Evolutionary conservation across 352 stramenopile species (phyloP).

Genomic region (Globisporangium lucens): DNA sequence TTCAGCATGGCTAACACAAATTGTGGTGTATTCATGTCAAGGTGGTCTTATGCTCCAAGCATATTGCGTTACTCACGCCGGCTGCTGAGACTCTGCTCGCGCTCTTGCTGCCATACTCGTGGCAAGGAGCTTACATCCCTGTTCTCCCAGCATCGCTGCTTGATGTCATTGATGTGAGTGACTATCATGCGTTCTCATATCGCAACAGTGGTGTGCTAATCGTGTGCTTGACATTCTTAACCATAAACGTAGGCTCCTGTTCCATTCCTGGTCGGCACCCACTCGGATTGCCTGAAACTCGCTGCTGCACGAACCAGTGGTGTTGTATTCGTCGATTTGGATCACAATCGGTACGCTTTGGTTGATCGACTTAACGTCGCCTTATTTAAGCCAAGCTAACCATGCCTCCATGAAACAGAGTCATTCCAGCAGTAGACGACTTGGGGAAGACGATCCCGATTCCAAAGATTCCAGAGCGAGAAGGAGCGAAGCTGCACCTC

Average conservation of each 20-base stretch:
- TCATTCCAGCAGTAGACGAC: slow-evolving; percentile 75
- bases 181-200: background rate
- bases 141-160: slow-evolving; percentile 90
- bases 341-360: slow-evolving; percentile 78
- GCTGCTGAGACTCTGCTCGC: slow-evolving; percentile 89
- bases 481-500: slow-evolving; percentile 53
- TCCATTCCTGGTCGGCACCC: slow-evolving; percentile 92
- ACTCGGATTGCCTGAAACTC: slow-evolving; percentile 76
- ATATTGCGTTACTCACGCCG: slow-evolving; percentile 88
- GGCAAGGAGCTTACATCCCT: slow-evolving; percentile 94
- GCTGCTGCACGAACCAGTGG: slow-evolving; percentile 58
- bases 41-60: slow-evolving; percentile 91
- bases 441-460: slow-evolving; percentile 49
- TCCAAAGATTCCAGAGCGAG: slow-evolving; percentile 73
- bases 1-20: background rate
- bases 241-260: slow-evolving; percentile 75
- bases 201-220: background rate
- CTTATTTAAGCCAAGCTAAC: background rate
- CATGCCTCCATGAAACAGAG: slow-evolving; percentile 24
- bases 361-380: background rate
- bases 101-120: slow-evolving; percentile 92
- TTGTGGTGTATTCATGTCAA: slow-evolving; percentile 16
- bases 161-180: slow-evolving; percentile 91
- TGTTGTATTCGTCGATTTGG: slow-evolving; percentile 94
- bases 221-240: background rate